phyloP scores from a whole-genome alignment of 805 yeast genomes.

The Saturnispora quitensis region DNA sequence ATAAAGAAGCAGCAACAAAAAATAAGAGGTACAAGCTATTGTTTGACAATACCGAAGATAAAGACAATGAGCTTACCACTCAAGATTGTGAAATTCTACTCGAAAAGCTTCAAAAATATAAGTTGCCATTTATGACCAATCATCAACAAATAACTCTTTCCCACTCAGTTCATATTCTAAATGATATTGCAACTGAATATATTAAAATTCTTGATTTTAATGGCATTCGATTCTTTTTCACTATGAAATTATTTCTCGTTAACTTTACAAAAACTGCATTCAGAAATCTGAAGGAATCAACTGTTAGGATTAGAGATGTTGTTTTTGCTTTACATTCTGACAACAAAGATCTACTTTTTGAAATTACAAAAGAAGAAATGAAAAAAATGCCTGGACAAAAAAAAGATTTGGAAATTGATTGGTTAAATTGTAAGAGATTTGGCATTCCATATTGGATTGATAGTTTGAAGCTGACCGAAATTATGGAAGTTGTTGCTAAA shows the following conservation, averaged over 20 bases:
- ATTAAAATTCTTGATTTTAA: slow-evolving; percentile 44
- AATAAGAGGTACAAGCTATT: neutral
- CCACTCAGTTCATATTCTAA: slow-evolving; percentile 56
- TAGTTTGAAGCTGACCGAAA: slow-evolving; percentile 34
- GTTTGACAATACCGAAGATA: slow-evolving; percentile 6
- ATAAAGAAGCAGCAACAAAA: neutral
- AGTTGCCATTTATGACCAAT: slow-evolving; percentile 75
- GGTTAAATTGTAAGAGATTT: slow-evolving; percentile 51
- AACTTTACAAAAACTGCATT: slow-evolving; percentile 26
- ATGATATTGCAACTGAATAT: slow-evolving; percentile 40
- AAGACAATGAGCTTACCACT: slow-evolving; percentile 15
- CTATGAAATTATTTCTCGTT: slow-evolving; percentile 54
- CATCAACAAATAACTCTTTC: slow-evolving; percentile 85
- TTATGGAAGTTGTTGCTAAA: slow-evolving; percentile 63
- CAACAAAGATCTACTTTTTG: slow-evolving; percentile 58
- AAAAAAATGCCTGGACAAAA: slow-evolving; percentile 13
- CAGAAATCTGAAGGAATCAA: slow-evolving; percentile 12
- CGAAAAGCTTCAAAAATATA: slow-evolving; percentile 51
- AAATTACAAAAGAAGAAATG: slow-evolving; percentile 36
- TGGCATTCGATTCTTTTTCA: slow-evolving; percentile 64
- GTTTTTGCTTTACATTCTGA: slow-evolving; percentile 83
- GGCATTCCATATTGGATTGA: slow-evolving; percentile 70
- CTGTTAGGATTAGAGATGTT: slow-evolving; percentile 69
- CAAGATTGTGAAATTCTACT: slow-evolving; percentile 36
- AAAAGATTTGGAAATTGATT: slow-evolving; percentile 34